Percentiles rank a stretch among this genome's conserved stretches.
phyloP scores from a whole-genome alignment of 2,329 filamentous ascomycete species.

The Ascochyta koolunga region DNA sequence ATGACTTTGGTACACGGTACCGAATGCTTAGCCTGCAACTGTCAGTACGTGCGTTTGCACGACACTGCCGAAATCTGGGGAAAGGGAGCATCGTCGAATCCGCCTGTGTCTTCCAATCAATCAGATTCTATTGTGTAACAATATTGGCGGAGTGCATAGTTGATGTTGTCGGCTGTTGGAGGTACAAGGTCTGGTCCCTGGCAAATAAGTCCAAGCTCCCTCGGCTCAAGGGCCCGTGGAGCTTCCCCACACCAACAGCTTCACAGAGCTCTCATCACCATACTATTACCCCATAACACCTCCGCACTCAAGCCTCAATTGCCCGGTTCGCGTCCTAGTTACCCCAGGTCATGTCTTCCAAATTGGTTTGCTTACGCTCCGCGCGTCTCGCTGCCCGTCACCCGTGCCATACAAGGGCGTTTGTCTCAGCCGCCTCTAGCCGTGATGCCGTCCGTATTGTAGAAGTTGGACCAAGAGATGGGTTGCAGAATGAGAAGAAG shows the following conservation, averaged over 20 bases:
- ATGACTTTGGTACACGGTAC: constrained; percentile 14
- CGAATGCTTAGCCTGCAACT: constrained; percentile 17
- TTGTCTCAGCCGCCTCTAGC: constrained; percentile 42
- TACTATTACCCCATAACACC: constrained; percentile 14
- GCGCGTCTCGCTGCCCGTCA: constrained; percentile 46
- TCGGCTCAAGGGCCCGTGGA: constrained; percentile 10
- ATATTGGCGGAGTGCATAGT: constrained; percentile 1
- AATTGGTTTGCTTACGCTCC: constrained; percentile 38
- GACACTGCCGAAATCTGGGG: constrained; percentile 18
- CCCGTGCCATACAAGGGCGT: constrained; percentile 34
- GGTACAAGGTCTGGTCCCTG: constrained; percentile 5
- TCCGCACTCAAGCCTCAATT: constrained; percentile 8
- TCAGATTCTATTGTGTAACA: constrained; percentile 18
- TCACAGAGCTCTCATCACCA: constrained; percentile 9
- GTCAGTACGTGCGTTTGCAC: constrained; percentile 12
- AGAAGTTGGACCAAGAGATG: constrained; percentile 84
- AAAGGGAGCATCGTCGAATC: constrained; percentile 11
- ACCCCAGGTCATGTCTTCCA: constrained; percentile 36
- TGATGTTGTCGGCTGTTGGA: constrained; percentile 16
- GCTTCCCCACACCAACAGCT: constrained; percentile 15
- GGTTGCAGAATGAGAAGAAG: constrained; percentile 83
- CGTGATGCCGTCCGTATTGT: constrained; percentile 66
- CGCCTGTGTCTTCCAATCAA: constrained; percentile 9
- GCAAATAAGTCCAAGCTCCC: constrained; percentile 14
- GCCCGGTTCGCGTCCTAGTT: constrained; percentile 3